Percentiles rank a stretch among this genome's conserved stretches.
phyloP scores from a whole-genome alignment of 1,284 basidiomycete species.

The Tilletia horrida region DNA sequence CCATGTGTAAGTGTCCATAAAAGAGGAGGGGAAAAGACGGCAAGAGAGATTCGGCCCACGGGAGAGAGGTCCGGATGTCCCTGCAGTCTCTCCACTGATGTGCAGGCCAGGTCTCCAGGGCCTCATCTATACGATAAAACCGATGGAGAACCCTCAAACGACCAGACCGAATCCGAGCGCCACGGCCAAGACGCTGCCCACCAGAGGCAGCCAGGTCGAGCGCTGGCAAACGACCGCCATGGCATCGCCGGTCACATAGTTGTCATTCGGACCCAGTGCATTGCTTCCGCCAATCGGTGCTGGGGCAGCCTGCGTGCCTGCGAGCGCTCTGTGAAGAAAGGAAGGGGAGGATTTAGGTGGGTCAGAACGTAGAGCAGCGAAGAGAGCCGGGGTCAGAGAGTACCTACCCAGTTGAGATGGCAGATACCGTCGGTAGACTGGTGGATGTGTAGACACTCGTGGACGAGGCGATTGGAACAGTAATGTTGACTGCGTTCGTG shows the following conservation, averaged over 20 bases:
- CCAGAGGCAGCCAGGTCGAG: too few relatives aligned
- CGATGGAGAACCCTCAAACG: too few relatives aligned
- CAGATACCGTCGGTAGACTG: not conserved
- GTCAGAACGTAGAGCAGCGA: too few relatives aligned
- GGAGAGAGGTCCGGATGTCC: too few relatives aligned
- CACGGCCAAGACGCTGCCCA: too few relatives aligned
- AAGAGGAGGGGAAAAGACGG: not conserved
- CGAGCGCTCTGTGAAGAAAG: slow-evolving; percentile 6
- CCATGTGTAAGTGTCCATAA: not conserved
- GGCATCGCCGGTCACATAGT: slow-evolving; percentile 13
- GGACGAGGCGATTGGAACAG: not conserved
- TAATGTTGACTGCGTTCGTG: not conserved
- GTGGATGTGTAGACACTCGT: not conserved
- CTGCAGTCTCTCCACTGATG: too few relatives aligned
- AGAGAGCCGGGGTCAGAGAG: not conserved
- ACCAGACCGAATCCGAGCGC: too few relatives aligned
- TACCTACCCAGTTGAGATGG: slow-evolving; percentile 4
- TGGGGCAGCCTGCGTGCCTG: slow-evolving; percentile 22
- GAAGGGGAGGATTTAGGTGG: not conserved
- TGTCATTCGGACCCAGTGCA: slow-evolving; percentile 22
- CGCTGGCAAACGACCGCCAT: not conserved
- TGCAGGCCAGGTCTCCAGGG: too few relatives aligned
- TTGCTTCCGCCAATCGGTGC: slow-evolving; percentile 1
- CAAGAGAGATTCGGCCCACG: not conserved
- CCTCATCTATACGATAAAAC: too few relatives aligned